Percentiles rank a stretch among this genome's conserved stretches.
phyloP scores from a whole-genome alignment of 1,139 yeast genomes.

The Sugiyamaella novakii region DNA sequence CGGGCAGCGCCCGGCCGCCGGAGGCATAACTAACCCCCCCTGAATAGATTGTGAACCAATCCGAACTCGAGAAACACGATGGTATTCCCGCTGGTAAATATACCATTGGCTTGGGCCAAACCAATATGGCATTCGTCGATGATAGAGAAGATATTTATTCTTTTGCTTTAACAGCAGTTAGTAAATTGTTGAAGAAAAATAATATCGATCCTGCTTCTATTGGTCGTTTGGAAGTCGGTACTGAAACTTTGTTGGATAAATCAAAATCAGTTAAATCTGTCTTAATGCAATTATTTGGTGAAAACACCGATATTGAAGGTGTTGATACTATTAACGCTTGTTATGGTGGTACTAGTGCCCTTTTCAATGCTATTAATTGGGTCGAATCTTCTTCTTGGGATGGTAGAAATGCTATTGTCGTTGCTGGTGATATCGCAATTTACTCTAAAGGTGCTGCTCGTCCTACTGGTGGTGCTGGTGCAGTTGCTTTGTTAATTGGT shows the following conservation, averaged over 20 bases:
- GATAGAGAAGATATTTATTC: conserved; percentile 98
- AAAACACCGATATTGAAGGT: conserved; percentile 91
- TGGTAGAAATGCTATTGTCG: conserved; percentile 97
- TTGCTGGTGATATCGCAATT: conserved; percentile 96
- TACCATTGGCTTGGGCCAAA: conserved; percentile 98
- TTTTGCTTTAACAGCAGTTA: conserved; percentile 78
- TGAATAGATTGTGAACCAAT: conserved; percentile 73
- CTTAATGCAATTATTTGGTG: conserved; percentile 90
- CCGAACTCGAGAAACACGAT: conserved; percentile 81
- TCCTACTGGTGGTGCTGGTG: conserved; percentile 99
- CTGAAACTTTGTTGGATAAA: conserved; percentile 95
- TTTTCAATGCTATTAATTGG: conserved; percentile 95
- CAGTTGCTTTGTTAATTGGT: conserved; percentile 92
- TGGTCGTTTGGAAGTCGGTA: conserved; percentile 98
- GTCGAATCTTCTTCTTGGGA: conserved; percentile 96
- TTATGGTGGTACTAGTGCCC: conserved; percentile 97
- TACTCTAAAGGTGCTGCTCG: conserved; percentile 97
- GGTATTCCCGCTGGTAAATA: conserved; percentile 92
- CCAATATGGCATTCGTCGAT: conserved; percentile 95
- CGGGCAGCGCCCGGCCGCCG: conserved; percentile 15
- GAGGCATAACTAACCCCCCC: conserved; percentile 3
- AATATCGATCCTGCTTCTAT: conserved; percentile 75
- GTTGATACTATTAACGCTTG: conserved; percentile 96
- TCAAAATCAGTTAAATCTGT: conserved; percentile 97
- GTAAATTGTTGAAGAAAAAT: conserved; percentile 76